These are phyloP conservation scores for Dioscorea cayenensis DNA, from an alignment of 116 monocot species.

Conservation along the genomic window DNA sequence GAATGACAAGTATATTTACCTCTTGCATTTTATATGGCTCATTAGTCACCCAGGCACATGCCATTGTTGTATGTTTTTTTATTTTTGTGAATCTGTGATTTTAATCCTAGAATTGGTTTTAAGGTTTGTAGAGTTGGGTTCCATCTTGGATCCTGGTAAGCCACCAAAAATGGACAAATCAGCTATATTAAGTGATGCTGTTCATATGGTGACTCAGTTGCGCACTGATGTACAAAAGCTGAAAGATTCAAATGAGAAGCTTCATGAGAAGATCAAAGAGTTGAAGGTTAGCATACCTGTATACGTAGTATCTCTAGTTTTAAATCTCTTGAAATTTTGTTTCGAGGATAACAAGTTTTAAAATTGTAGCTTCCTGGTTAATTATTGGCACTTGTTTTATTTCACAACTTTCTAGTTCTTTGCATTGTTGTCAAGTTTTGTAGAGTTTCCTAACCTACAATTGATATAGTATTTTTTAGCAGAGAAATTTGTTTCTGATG, in stretches of 20 bases:
- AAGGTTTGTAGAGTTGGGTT: constrained; percentile 86
- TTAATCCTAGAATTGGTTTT: neutral
- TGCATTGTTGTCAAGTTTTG: too few relatives aligned
- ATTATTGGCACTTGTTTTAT: neutral
- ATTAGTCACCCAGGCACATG: neutral
- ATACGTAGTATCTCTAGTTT: neutral
- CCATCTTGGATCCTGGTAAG: constrained; percentile 85
- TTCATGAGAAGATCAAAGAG: constrained; percentile 96
- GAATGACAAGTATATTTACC: constrained; percentile 72
- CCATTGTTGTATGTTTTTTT: neutral
- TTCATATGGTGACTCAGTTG: constrained; percentile 74
- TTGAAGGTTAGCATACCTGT: constrained; percentile 54
- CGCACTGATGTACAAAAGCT: constrained; percentile 69
- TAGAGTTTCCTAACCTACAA: too few relatives aligned
- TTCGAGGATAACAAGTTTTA: neutral
- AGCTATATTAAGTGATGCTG: constrained; percentile 84
- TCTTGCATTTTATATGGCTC: neutral
- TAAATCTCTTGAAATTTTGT: neutral
- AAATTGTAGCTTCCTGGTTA: neutral
- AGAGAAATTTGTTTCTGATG: too few relatives aligned
- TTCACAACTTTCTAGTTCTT: too few relatives aligned
- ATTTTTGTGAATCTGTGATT: neutral
- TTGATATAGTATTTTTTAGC: too few relatives aligned
- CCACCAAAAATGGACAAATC: constrained; percentile 81
- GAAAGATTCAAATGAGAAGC: constrained; percentile 81